These are phyloP conservation scores for Claviceps paspali DNA, from an alignment of 2,329 filamentous ascomycete genomes.

Conservation along the genomic window DNA sequence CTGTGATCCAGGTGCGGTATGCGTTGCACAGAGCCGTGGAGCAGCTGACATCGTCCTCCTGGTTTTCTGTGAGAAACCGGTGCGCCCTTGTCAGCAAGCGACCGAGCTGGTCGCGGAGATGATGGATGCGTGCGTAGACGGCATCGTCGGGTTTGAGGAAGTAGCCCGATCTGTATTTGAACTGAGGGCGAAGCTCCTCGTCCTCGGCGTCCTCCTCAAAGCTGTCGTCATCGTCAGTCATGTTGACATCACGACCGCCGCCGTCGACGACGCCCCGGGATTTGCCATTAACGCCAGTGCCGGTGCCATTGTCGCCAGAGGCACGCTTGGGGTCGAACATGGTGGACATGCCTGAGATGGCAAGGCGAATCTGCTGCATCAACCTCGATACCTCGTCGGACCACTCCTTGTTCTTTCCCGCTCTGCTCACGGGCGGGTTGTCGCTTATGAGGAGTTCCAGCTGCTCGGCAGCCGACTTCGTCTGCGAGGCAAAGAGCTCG, in stretches of 20 bases:
- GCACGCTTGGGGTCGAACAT: conserved; percentile 72
- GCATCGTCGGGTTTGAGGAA: conserved; percentile 40
- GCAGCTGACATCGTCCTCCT: conserved; percentile 90
- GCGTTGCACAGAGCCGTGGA: conserved; percentile 88
- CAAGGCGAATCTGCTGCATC: conserved; percentile 72
- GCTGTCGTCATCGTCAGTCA: conserved; percentile 32
- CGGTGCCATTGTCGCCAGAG: conserved; percentile 36
- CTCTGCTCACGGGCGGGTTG: conserved; percentile 68
- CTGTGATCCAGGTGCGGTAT: conserved; percentile 92
- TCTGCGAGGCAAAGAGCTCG: conserved; percentile 75
- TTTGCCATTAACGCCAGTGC: conserved; percentile 25
- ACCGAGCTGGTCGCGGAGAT: conserved; percentile 66
- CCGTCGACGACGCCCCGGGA: conserved; percentile 28
- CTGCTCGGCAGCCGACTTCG: conserved; percentile 57
- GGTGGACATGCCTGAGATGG: conserved; percentile 77
- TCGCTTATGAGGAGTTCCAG: conserved; percentile 69
- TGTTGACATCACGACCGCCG: conserved; percentile 37
- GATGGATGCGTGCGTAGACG: conserved; percentile 63
- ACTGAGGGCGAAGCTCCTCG: conserved; percentile 71
- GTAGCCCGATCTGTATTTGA: conserved; percentile 81
- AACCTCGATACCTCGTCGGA: conserved; percentile 91
- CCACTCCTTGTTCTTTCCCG: conserved; percentile 96
- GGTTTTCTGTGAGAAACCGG: conserved; percentile 62
- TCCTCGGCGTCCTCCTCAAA: conserved; percentile 56
- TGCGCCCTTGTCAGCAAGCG: conserved; percentile 72